Evolutionary conservation across 495 filamentous ascomycete genomes (phyloP), one percentile per base, ranked within the genome.

Genomic region (Penicillium dipodomyicola): DNA sequence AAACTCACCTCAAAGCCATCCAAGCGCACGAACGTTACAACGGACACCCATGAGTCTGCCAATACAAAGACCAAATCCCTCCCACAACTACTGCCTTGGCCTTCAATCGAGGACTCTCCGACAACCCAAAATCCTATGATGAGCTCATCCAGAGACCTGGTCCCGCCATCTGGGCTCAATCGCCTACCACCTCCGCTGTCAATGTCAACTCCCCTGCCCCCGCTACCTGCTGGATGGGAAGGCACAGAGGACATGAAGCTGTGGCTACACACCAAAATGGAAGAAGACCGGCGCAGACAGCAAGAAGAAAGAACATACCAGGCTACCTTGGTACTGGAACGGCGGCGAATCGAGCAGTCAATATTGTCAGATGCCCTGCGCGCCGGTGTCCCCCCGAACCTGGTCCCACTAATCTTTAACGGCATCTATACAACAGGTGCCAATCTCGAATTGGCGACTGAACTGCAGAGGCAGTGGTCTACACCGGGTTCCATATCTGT

Each of bases 261-360:
- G 57, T 97, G 90, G 91, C 78, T 96, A 3, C 68, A 81, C 46
- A 89, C 91, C 14, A 95, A 89, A 73, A 79, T 84, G 3, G 93
- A 97, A 72, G 93, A 96, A 61, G 90, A 94, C 57, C 83, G 82
- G 58, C 83, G 87, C 63, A 89, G 78, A 66, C 89, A 93, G 69
- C 92, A 97, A 69, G 90, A 94, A 70, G 89, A 96, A 70, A 90
- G 82, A 77, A 96, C 90, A 22, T 82, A 85, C 52, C 92, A 96
- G 67, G 92, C 93, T 68, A 76, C 78, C 22, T 74, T 87, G 30
- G 81, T 84, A 43, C 72, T 96, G 43, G 93, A 97, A 68, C 89
- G 90, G 69, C 84, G 93, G 47, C 87, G 80, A 66, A 81, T 92
- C 37, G 93, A 97, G 68, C 84, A 89, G 67, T 84, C 86, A 49